Conservation (phyloP, 2,329 filamentous ascomycete species). For the Phaeosphaeria sp. region DNA sequence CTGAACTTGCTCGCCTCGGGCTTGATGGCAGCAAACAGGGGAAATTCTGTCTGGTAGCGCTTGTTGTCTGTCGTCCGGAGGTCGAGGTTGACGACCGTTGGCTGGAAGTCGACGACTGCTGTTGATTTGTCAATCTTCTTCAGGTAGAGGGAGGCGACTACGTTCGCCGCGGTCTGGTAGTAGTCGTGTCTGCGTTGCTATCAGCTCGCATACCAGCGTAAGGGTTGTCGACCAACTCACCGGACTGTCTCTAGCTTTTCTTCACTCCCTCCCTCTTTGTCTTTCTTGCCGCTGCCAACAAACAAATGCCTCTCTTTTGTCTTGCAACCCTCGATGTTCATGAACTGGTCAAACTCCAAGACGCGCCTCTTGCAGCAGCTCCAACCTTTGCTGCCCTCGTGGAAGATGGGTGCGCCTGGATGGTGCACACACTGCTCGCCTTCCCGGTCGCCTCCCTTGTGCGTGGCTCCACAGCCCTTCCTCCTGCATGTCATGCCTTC, state of each 20-base stretch:
- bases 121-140: slow-evolving; percentile 93
- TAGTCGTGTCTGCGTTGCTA: slow-evolving; percentile 73
- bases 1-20: slow-evolving; percentile 76
- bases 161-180: slow-evolving; percentile 85
- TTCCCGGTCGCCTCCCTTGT: slow-evolving; percentile 61
- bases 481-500: slow-evolving; percentile 79
- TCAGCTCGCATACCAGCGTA: slow-evolving; percentile 9
- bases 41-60: slow-evolving; percentile 75
- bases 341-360: slow-evolving; percentile 96
- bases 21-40: slow-evolving; percentile 79
- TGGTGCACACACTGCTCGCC: slow-evolving; percentile 86
- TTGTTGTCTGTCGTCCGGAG: slow-evolving; percentile 87
- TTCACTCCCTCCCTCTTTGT: slow-evolving; percentile 66
- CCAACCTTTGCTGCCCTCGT: slow-evolving; percentile 97
- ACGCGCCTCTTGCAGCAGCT: slow-evolving; percentile 95
- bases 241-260: slow-evolving; percentile 80
- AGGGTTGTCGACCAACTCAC: slow-evolving; percentile 49
- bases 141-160: slow-evolving; percentile 91
- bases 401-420: slow-evolving; percentile 89
- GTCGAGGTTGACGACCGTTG: slow-evolving; percentile 72
- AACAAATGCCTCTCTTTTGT: slow-evolving; percentile 85
- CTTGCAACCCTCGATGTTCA: slow-evolving; percentile 91
- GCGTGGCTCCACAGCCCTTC: slow-evolving; percentile 72
- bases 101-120: slow-evolving; percentile 74
- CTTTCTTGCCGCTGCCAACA: slow-evolving; percentile 76